Percentiles rank a stretch among this genome's conserved stretches.
Evolutionary conservation across 169 alveolate genomes (phyloP).

Genomic region (Plasmodium ovale): DNA sequence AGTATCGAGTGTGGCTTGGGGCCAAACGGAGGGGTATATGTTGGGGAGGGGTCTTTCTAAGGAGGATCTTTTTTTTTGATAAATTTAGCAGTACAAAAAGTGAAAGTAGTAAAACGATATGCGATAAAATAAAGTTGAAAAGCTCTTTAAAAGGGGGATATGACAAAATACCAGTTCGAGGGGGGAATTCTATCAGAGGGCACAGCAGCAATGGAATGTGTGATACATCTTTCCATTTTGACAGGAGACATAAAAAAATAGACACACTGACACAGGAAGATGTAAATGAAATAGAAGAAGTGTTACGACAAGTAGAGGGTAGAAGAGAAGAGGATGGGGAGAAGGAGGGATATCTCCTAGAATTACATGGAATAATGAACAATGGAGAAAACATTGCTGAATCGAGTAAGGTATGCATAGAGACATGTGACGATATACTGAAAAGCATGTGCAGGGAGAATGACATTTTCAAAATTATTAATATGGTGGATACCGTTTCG

Average conservation of each 20-base stretch:
- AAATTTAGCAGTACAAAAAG: slow-evolving; percentile 1
- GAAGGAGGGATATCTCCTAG: slow-evolving; percentile 33
- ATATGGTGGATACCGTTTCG: slow-evolving; percentile 83
- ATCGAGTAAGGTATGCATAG: slow-evolving; percentile 28
- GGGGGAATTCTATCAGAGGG: neutral
- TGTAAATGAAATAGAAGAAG: slow-evolving; percentile 13
- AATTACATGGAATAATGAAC: slow-evolving; percentile 24
- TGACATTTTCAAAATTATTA: slow-evolving; percentile 62
- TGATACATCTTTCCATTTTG: no score
- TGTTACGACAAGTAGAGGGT: slow-evolving; percentile 9
- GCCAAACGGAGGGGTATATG: neutral
- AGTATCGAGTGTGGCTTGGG: neutral
- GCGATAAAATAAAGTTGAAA: slow-evolving; percentile 32
- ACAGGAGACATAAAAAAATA: no score
- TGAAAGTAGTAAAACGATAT: slow-evolving; percentile 6
- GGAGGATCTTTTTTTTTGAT: slow-evolving; percentile 19
- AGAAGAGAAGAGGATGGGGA: slow-evolving; percentile 1
- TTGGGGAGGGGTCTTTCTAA: neutral
- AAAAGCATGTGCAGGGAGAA: slow-evolving; percentile 41
- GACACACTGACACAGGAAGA: slow-evolving; percentile 37
- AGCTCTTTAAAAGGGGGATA: slow-evolving; percentile 2
- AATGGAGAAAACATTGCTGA: slow-evolving; percentile 40
- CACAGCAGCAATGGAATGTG: neutral
- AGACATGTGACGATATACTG: slow-evolving; percentile 40
- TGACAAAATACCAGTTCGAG: neutral